phyloP scores from a whole-genome alignment of 2,329 filamentous ascomycete genomes.

The Aspergillus ustus region DNA sequence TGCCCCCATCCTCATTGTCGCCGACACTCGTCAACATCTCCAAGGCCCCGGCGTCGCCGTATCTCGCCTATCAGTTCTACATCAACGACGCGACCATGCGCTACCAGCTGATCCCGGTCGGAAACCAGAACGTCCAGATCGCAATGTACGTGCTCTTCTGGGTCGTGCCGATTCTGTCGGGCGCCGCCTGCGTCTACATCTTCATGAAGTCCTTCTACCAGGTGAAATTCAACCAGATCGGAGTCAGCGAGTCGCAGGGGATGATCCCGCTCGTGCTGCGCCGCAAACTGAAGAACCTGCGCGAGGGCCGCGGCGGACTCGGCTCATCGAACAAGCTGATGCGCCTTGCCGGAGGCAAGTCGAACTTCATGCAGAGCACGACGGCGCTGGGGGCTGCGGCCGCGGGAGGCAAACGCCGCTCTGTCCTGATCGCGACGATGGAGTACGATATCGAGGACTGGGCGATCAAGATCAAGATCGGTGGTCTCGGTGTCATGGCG shows the following conservation, averaged over 20 bases:
- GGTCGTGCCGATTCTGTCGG: slow-evolving; percentile 57
- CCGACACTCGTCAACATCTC: slow-evolving; percentile 64
- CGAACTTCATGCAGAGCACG: slow-evolving; percentile 42
- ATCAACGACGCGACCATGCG: slow-evolving; percentile 60
- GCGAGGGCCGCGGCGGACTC: slow-evolving; percentile 17
- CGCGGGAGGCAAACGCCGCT: slow-evolving; percentile 46
- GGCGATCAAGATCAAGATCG: slow-evolving; percentile 73
- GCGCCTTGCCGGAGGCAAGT: slow-evolving; percentile 39
- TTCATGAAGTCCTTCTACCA: slow-evolving; percentile 67
- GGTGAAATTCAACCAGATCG: slow-evolving; percentile 65
- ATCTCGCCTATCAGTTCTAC: slow-evolving; percentile 59
- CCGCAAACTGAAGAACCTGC: background rate
- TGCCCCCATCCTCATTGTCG: slow-evolving; percentile 63
- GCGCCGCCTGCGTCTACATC: slow-evolving; percentile 54
- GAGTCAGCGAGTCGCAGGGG: slow-evolving; percentile 50
- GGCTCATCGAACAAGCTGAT: slow-evolving; percentile 40
- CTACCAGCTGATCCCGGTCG: slow-evolving; percentile 58
- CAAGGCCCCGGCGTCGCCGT: slow-evolving; percentile 55
- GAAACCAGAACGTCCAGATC: slow-evolving; percentile 59
- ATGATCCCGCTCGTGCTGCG: slow-evolving; percentile 10
- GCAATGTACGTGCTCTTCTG: slow-evolving; percentile 58
- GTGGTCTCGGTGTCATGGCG: slow-evolving; percentile 72
- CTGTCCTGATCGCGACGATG: slow-evolving; percentile 69
- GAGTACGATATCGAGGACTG: slow-evolving; percentile 75
- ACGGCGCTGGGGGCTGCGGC: slow-evolving; percentile 37